Evolutionary conservation across 148 eudicot species (phyloP).

Genomic region (Cornus florida): DNA sequence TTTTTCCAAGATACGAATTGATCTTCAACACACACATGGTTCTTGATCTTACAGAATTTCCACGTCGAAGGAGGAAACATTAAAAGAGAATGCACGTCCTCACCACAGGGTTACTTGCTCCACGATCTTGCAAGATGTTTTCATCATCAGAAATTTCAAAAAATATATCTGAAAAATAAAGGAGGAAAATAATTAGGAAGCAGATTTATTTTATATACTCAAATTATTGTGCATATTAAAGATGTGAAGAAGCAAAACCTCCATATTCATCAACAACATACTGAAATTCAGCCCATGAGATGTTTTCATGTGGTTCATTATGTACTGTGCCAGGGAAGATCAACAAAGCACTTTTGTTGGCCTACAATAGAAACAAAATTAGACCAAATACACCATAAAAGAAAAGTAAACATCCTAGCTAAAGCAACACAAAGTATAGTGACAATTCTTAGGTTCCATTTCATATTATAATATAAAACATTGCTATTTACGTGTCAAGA

Average conservation of each 20-base stretch:
- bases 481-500: neutral
- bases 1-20: neutral
- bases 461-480: neutral
- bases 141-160: constrained; percentile 43
- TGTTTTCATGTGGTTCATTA: constrained; percentile 52
- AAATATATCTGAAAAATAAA: constrained; percentile 37
- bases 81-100: constrained; percentile 17
- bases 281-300: constrained; percentile 50
- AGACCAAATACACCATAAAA: neutral
- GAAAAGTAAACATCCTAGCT: neutral
- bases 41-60: constrained; percentile 6
- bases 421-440: neutral
- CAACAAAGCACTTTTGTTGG: constrained; percentile 41
- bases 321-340: constrained; percentile 48
- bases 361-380: constrained; percentile 29
- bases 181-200: constrained; percentile 3
- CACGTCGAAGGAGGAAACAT: neutral
- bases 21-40: neutral
- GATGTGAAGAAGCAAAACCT: constrained; percentile 27
- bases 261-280: constrained; percentile 52
- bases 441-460: neutral
- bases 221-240: neutral
- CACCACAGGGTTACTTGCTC: constrained; percentile 56
- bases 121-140: constrained; percentile 52
- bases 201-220: neutral